These are phyloP conservation scores for Arctium minus DNA, from an alignment of 129 eudicot species.

Conservation along the genomic window DNA sequence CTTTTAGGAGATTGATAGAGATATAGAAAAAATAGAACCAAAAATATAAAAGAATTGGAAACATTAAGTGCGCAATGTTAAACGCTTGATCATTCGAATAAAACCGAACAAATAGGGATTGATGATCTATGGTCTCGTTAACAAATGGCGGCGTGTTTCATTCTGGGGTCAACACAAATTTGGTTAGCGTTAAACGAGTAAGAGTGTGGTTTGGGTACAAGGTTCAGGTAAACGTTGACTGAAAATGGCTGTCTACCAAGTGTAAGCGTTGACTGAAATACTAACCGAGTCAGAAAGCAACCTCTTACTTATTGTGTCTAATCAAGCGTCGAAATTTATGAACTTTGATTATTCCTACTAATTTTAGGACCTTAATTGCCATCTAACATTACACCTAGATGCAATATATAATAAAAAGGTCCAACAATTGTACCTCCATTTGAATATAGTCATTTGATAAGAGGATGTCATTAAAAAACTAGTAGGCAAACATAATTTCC, in stretches of 20 bases:
- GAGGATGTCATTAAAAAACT: neutral
- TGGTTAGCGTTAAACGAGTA: neutral
- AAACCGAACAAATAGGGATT: too few species aligned
- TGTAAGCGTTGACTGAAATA: neutral
- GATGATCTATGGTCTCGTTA: too few species aligned
- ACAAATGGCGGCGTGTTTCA: neutral
- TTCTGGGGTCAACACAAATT: neutral
- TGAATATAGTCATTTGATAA: neutral
- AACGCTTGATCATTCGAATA: too few species aligned
- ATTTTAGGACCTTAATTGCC: neutral
- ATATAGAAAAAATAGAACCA: too few species aligned
- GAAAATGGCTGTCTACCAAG: neutral
- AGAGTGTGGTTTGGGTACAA: neutral
- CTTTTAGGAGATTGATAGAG: neutral
- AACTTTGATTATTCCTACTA: neutral
- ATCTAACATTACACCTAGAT: neutral
- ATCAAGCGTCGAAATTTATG: too few species aligned
- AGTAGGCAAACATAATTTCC: conserved; percentile 6
- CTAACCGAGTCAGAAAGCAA: neutral
- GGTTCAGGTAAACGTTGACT: neutral
- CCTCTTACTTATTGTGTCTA: neutral
- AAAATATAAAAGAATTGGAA: too few species aligned
- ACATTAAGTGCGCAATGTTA: too few species aligned
- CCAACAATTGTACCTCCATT: neutral
- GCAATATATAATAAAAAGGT: neutral